phyloP scores from a whole-genome alignment of 2,329 filamentous ascomycete species.

The Fusarium lateritium region DNA sequence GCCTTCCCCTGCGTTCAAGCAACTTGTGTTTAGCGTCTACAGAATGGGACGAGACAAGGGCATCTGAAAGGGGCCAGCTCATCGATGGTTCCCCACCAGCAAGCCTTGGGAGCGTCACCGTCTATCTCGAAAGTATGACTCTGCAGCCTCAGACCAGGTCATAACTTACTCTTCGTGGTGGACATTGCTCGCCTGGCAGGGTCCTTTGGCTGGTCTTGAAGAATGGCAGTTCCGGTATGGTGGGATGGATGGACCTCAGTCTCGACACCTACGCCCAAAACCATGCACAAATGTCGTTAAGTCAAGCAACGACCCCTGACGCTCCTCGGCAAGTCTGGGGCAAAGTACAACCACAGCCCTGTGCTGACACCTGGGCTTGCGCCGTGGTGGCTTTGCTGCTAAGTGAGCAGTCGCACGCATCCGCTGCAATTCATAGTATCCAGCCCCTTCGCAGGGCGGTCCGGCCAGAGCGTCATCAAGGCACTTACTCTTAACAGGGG shows the following conservation, averaged over 20 bases:
- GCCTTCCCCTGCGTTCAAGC: constrained; percentile 46
- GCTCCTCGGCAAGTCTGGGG: constrained; percentile 44
- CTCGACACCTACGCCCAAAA: constrained; percentile 30
- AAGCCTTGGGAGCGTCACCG: constrained; percentile 49
- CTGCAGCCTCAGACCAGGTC: constrained; percentile 43
- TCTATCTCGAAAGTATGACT: constrained; percentile 46
- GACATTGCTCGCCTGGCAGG: constrained; percentile 35
- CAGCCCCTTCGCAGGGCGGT: constrained; percentile 43
- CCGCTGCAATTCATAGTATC: constrained; percentile 29
- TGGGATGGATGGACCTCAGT: constrained; percentile 38
- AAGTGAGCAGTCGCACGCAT: constrained; percentile 42
- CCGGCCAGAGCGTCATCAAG: constrained; percentile 40
- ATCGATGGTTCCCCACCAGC: constrained; percentile 49
- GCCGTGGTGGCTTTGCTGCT: constrained; percentile 44
- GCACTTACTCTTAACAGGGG: constrained; percentile 17
- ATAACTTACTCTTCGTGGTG: constrained; percentile 24
- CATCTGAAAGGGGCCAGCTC: constrained; percentile 50
- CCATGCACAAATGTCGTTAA: constrained; percentile 39
- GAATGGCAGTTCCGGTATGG: constrained; percentile 26
- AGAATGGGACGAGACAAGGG: constrained; percentile 50
- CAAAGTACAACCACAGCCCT: constrained; percentile 47
- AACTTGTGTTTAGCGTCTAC: constrained; percentile 47
- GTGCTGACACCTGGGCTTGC: constrained; percentile 42
- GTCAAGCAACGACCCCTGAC: constrained; percentile 43
- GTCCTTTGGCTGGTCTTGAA: constrained; percentile 36